Conservation (phyloP, 2,329 filamentous ascomycete genomes). For the Beauveria caledonica region DNA sequence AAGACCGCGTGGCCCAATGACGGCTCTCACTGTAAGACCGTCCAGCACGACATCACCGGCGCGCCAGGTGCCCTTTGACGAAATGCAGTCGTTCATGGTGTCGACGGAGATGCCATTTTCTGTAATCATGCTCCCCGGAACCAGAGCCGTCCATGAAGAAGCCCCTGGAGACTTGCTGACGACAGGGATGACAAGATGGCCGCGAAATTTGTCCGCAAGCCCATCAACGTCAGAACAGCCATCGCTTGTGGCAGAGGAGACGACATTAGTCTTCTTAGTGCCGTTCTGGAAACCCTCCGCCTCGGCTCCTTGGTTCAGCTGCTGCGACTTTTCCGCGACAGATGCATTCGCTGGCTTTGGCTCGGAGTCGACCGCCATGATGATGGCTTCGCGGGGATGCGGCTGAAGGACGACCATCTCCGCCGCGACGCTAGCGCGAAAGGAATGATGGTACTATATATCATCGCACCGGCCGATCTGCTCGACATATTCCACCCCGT, state of each 20-base stretch:
- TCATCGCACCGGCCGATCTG: background rate
- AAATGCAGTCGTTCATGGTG: background rate
- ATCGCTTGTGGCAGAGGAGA: background rate
- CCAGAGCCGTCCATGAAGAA: background rate
- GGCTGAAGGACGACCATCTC: background rate
- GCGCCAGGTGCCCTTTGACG: background rate
- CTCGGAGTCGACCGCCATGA: conserved; percentile 7
- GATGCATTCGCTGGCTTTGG: background rate
- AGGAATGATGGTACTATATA: background rate
- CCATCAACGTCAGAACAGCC: background rate
- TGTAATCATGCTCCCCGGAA: background rate
- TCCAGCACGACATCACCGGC: background rate
- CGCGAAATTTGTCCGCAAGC: conserved; percentile 5
- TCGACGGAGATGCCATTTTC: background rate
- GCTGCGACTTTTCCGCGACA: background rate
- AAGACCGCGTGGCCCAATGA: background rate
- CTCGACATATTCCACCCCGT: background rate
- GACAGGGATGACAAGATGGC: background rate
- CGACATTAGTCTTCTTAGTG: background rate
- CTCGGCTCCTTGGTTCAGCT: background rate
- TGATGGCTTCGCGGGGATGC: background rate
- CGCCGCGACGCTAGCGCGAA: background rate
- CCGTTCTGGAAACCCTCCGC: background rate
- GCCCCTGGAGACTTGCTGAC: background rate
- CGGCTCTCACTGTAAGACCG: background rate